Percentiles rank a stretch among this genome's conserved stretches.
Evolutionary conservation across 1,284 basidiomycete genomes (phyloP).

Genomic region (Pseudomicrostroma phylloplanum): DNA sequence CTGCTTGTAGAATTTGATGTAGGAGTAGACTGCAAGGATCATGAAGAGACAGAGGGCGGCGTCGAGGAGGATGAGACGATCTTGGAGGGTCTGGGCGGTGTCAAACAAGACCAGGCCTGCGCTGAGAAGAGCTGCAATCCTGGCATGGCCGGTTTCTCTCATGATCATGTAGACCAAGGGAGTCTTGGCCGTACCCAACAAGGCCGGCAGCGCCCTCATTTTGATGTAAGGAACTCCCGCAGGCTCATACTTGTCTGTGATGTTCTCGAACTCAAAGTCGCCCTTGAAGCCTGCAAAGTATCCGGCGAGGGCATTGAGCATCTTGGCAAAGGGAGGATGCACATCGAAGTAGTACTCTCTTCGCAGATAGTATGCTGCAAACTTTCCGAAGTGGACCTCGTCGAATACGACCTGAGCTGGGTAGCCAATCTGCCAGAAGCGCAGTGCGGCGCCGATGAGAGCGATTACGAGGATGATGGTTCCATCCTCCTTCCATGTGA

Average conservation of each 20-base stretch:
- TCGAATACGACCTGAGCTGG: slow-evolving; percentile 49
- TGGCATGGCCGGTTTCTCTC: slow-evolving; percentile 93
- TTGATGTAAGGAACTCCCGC: slow-evolving; percentile 87
- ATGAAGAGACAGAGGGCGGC: slow-evolving; percentile 94
- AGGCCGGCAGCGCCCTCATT: slow-evolving; percentile 82
- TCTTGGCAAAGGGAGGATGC: slow-evolving; percentile 68
- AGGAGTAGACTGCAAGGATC: slow-evolving; percentile 85
- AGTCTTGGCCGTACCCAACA: slow-evolving; percentile 80
- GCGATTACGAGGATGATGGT: slow-evolving; percentile 23
- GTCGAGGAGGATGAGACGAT: slow-evolving; percentile 90
- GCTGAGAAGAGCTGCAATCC: slow-evolving; percentile 78
- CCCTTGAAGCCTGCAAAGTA: slow-evolving; percentile 97
- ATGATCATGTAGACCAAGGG: slow-evolving; percentile 91
- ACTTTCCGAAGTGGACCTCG: slow-evolving; percentile 51
- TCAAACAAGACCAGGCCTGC: slow-evolving; percentile 81
- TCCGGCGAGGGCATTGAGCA: slow-evolving; percentile 66
- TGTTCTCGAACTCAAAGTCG: slow-evolving; percentile 84
- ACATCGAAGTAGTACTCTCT: slow-evolving; percentile 92
- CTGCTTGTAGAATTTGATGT: slow-evolving; percentile 89
- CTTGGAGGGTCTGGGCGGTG: slow-evolving; percentile 91
- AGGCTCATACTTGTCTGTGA: slow-evolving; percentile 84
- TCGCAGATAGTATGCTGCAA: slow-evolving; percentile 46
- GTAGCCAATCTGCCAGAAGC: slow-evolving; percentile 30
- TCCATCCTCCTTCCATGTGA: slow-evolving; percentile 9
- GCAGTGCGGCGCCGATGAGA: slow-evolving; percentile 25